Evolutionary conservation across 305 asterid genomes (phyloP), one percentile per base, ranked within the genome.

Genomic region (Solanum aculeatissimum): DNA sequence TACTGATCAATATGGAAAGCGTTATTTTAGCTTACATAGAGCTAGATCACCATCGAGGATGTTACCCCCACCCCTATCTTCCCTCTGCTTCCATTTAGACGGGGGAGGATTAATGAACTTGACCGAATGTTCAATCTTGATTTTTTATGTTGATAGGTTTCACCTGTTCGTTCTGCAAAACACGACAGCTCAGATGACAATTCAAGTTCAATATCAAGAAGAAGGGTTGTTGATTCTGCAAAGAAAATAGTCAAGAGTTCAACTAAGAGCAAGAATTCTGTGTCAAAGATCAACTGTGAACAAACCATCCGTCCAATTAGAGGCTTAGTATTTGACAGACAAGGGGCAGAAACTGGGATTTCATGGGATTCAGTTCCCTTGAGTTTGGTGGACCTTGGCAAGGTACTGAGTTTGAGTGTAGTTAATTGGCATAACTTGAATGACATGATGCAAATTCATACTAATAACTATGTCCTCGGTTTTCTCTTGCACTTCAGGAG

Each of bases 281-380:
- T 49, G 23, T 66, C 90, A 70, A 91, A 84, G 85, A 66, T 80
- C 60, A 87, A 80, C 16, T 25, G 78, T 42, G 83, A 82, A 79
- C 91, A 87, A 86, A 49, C 82, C 14, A 47, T 87, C 6, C 81
- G 81, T 43, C 83, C 91, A 8, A 43, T 88, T 27, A 79, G 86
- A 81, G 87, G 90, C 86, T 86, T 86, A 16, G 81, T 87, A 21
- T 62, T 85, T 49, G 91, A 92, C 77, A 87, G 85, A n/a, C 91
- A 91, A 87, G 91, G 92, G 54, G 90, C 92, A 47, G 97, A 92
- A 82, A 86, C 72, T 38, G 87, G 91, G 47, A 90, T 93, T 66
- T 85, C 88, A 32, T 92, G 95, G 98, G 89, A 72, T 87, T 88
- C 93, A 25, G 91, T 93, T n/a, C 91, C 97, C 1, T 75, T 89